phyloP scores from a whole-genome alignment of 2,329 filamentous ascomycete genomes.

The Aspergillus cejpii region DNA sequence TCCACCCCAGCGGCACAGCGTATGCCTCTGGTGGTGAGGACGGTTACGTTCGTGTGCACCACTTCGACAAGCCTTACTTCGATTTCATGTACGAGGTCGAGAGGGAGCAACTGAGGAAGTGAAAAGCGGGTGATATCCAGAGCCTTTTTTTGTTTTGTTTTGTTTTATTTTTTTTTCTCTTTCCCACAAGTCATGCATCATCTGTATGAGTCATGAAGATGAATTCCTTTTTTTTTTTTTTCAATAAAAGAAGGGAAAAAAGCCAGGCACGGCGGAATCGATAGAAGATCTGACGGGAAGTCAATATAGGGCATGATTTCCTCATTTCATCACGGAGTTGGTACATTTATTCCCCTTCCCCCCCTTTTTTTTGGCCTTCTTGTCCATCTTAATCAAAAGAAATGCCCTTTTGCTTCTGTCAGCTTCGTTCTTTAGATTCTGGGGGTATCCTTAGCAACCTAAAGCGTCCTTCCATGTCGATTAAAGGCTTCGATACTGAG shows the following conservation, averaged over 20 bases:
- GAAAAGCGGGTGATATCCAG: constrained; percentile 21
- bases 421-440: neutral
- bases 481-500: no score
- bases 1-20: constrained; percentile 81
- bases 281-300: constrained; percentile 23
- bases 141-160: constrained; percentile 8
- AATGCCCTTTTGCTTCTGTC: constrained; percentile 24
- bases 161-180: constrained; percentile 14
- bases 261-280: constrained; percentile 21
- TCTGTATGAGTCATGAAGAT: constrained; percentile 36
- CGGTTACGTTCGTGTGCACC: constrained; percentile 95
- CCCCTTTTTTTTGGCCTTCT: constrained; percentile 20
- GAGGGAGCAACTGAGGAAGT: constrained; percentile 59
- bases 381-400: constrained; percentile 30
- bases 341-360: constrained; percentile 28
- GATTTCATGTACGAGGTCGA: constrained; percentile 99
- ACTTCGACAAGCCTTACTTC: constrained; percentile 98
- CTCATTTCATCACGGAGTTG: constrained; percentile 37
- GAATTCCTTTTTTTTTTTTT: constrained; percentile 19
- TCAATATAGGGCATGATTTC: constrained; percentile 29
- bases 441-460: no score
- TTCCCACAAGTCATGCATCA: constrained; percentile 24
- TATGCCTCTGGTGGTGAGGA: constrained; percentile 97
- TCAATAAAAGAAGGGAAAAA: constrained; percentile 11
- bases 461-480: no score